A percentile compares a stretch with the other conserved stretches of the same genome.
Evolutionary conservation across 2,329 filamentous ascomycete genomes (phyloP).

Genomic region (Uncinocarpus reesii): DNA sequence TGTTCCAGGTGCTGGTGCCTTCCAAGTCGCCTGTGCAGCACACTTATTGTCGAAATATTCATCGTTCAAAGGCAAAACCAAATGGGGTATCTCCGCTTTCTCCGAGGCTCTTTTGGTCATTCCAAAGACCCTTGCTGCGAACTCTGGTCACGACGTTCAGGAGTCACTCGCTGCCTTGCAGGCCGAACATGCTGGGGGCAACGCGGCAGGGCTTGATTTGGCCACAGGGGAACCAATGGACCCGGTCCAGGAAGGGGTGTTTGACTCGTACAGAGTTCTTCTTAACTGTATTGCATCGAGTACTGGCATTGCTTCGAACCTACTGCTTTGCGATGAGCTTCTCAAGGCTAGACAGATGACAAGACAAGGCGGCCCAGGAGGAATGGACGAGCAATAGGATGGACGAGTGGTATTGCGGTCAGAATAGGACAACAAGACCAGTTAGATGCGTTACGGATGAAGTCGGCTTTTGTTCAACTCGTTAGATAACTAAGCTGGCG

Average conservation of each 20-base stretch:
- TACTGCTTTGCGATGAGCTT: conserved; percentile 91
- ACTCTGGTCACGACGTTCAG: conserved; percentile 92
- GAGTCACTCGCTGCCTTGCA: conserved; percentile 80
- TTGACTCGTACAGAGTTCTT: conserved; percentile 89
- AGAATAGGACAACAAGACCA: neutral
- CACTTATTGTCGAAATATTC: conserved; percentile 82
- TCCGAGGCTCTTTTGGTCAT: conserved; percentile 90
- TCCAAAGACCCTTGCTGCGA: conserved; percentile 92
- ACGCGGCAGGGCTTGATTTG: conserved; percentile 76
- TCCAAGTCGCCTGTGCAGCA: conserved; percentile 84
- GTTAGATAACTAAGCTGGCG: neutral
- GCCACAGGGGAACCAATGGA: conserved; percentile 89
- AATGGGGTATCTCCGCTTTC: conserved; percentile 90
- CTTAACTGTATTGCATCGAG: conserved; percentile 90
- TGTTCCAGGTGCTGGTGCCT: conserved; percentile 86
- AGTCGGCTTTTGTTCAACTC: neutral
- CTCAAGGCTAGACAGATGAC: conserved; percentile 96
- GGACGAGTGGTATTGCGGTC: no score
- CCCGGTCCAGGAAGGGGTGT: conserved; percentile 81
- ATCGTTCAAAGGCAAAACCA: conserved; percentile 93
- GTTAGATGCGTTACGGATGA: neutral
- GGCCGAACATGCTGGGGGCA: conserved; percentile 74
- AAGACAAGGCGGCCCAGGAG: conserved; percentile 33
- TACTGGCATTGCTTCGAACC: conserved; percentile 87
- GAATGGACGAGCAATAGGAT: conserved; percentile 33